These are phyloP conservation scores for Pleoardoris graminearum DNA, from an alignment of 2,329 filamentous ascomycete species.

Conservation along the genomic window DNA sequence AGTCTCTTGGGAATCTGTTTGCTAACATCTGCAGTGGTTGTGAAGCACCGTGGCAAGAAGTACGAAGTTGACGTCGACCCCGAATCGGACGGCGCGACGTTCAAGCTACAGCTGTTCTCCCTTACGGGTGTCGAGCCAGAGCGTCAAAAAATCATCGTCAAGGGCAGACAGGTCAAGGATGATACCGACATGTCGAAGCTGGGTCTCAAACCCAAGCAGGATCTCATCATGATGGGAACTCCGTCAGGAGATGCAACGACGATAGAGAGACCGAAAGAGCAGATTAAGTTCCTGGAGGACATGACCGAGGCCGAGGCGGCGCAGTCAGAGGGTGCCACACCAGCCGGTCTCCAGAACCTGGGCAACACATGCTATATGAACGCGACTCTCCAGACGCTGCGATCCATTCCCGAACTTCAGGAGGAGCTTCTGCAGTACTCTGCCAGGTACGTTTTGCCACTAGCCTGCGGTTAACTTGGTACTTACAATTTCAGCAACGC, in stretches of 20 bases:
- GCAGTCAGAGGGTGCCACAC: conserved; percentile 78
- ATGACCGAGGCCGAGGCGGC: conserved; percentile 95
- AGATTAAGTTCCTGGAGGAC: conserved; percentile 89
- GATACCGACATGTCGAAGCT: conserved; percentile 84
- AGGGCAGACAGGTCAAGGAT: conserved; percentile 93
- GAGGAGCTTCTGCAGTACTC: conserved; percentile 71
- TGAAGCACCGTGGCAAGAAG: conserved; percentile 95
- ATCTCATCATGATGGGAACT: conserved; percentile 96
- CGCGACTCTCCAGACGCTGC: conserved; percentile 90
- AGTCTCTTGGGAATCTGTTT: conserved; percentile 5
- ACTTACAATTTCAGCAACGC: conserved; percentile 32
- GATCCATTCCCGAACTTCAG: conserved; percentile 88
- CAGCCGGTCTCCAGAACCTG: conserved; percentile 85
- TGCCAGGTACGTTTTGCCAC: conserved; percentile 32
- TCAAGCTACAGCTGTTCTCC: conserved; percentile 95
- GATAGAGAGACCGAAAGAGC: conserved; percentile 73
- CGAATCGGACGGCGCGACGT: conserved; percentile 80
- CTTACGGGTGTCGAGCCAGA: conserved; percentile 95
- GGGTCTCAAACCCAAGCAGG: conserved; percentile 81
- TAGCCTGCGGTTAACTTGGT: neutral
- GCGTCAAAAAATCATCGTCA: conserved; percentile 93
- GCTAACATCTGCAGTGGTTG: conserved; percentile 65
- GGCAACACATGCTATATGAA: conserved; percentile 99
- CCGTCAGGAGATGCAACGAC: conserved; percentile 68
- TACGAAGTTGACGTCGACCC: conserved; percentile 92